Evolutionary conservation across 805 yeast species (phyloP), one percentile per base, ranked within the genome.

Genomic region (Candida glaebosa): DNA sequence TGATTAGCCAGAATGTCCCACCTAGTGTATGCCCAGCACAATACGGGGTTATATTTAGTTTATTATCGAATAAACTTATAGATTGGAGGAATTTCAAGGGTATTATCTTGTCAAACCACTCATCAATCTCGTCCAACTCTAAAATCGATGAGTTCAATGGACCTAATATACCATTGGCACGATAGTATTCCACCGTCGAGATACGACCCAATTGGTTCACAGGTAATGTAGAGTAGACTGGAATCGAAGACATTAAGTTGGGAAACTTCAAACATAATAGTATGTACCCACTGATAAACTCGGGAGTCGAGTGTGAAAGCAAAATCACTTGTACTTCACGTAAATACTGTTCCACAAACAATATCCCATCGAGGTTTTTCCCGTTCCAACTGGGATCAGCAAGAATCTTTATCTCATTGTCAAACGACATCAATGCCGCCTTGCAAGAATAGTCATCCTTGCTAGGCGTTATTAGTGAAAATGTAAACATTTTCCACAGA

Each of bases 21-120:
- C 99, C 99, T 20, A 93, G 71, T 0, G 95, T 74, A 56, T 87
- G 96, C 3, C 99, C 99, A 0, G 97, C 82, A 58, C 86, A 89
- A 51, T 82, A 81, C 0, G 97, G 95, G 0, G 95, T 82, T 17
- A 91, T 66, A 3, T 78, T 69, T 28, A 82, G 59, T 24, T 82
- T 87, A 44, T 78, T 81, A 5, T 83, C 88, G 43, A 79, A 66
- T 38, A 87, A 63, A 33, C 74, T 74, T 10, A 83, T 69, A 2
- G 87, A 76, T 59, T 93, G 99, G 0, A 89, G 77, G 57, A 82
- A 89, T 53, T 90, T 91, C 37, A 93, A 66, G 1, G 84, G 66
- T 3, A 60, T 69, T 3, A 91, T 74, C 34, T 70, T 74, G 57
- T 90, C 95, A 61, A 89, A 91, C 45, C 82, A 78, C 37, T 76